Evolutionary conservation across 345 rosid genomes (phyloP).

Genomic region (Citrus reticulata): DNA sequence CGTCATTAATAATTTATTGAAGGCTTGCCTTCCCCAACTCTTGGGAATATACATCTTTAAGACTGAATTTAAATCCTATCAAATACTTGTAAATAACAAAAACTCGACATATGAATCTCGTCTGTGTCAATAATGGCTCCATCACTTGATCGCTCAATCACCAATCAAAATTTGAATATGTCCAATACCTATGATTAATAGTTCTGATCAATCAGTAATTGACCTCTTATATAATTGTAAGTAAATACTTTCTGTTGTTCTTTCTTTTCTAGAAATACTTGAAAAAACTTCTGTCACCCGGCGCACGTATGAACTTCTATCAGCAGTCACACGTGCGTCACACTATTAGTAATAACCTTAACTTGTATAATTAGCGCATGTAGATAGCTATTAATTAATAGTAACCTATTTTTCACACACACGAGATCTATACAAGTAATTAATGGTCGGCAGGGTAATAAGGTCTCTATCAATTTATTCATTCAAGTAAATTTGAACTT

Average conservation of each 20-base stretch:
- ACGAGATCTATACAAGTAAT: background rate
- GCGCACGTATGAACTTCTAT: too few relatives aligned
- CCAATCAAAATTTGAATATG: background rate
- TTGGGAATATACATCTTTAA: too few relatives aligned
- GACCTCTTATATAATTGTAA: too few relatives aligned
- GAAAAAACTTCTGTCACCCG: too few relatives aligned
- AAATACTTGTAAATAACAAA: too few relatives aligned
- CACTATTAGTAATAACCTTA: background rate
- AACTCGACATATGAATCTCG: background rate
- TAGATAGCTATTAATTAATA: background rate
- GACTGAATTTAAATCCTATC: too few relatives aligned
- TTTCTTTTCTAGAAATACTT: too few relatives aligned
- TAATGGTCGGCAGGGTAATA: background rate
- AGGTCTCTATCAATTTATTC: background rate
- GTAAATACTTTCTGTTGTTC: too few relatives aligned
- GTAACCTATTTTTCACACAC: too few relatives aligned
- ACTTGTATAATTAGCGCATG: background rate
- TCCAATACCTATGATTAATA: background rate
- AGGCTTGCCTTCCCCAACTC: too few relatives aligned
- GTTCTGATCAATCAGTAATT: too few relatives aligned
- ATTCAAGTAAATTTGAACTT: background rate
- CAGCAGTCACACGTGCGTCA: background rate
- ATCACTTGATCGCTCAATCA: background rate
- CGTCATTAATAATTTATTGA: too few relatives aligned
- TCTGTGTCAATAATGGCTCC: background rate